phyloP scores from a whole-genome alignment of 2,329 filamentous ascomycete genomes.

The Rhynchosporium secalis region DNA sequence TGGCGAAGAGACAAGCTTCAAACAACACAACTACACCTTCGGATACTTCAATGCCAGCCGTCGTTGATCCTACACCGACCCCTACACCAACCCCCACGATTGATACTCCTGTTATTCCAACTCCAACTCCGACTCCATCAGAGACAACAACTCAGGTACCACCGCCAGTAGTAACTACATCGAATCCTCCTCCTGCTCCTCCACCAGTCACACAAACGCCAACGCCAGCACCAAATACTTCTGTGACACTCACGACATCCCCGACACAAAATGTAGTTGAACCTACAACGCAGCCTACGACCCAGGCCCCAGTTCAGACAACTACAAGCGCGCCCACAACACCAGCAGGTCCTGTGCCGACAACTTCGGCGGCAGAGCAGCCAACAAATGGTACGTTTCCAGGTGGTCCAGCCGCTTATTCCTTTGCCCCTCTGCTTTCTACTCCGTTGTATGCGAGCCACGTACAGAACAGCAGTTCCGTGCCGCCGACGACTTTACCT shows the following conservation, averaged over 20 bases:
- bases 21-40: constrained; percentile 27
- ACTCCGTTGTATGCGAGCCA: constrained; percentile 15
- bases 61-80: constrained; percentile 16
- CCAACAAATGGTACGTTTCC: constrained; percentile 29
- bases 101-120: not conserved
- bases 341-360: constrained; percentile 4
- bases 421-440: constrained; percentile 23
- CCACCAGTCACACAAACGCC: constrained; percentile 1
- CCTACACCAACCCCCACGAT: constrained; percentile 13
- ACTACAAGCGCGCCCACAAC: constrained; percentile 8
- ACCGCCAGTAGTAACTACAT: constrained; percentile 9
- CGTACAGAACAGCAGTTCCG: constrained; percentile 21
- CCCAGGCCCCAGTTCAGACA: constrained; percentile 2
- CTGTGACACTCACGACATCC: not conserved
- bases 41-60: constrained; percentile 14
- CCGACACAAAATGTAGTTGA: not conserved
- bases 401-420: constrained; percentile 24
- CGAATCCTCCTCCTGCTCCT: not conserved
- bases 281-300: not conserved
- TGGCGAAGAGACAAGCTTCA: constrained; percentile 60
- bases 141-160: not conserved
- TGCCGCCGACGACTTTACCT: constrained; percentile 8
- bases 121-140: constrained; percentile 1
- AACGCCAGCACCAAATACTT: not conserved
- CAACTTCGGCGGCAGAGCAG: constrained; percentile 17